A percentile compares a stretch with the other conserved stretches of the same genome.
Evolutionary conservation across 2,329 filamentous ascomycete species (phyloP).

Genomic region (Onygenales sp.): DNA sequence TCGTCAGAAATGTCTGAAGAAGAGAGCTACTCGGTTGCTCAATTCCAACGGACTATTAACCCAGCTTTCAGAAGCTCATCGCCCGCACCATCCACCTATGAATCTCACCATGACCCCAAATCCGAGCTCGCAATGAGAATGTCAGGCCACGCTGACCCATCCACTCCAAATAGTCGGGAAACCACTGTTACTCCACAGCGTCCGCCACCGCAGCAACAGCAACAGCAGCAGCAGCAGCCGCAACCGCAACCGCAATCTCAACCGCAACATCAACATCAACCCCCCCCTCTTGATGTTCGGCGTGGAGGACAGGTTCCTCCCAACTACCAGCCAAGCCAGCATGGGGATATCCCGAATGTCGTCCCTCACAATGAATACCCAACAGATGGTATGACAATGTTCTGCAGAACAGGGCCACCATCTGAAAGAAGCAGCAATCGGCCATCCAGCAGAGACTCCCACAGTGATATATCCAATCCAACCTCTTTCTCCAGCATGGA

Average conservation of each 20-base stretch:
- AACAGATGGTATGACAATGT: slow-evolving; percentile 93
- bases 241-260: slow-evolving; percentile 4
- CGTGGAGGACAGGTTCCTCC: slow-evolving; percentile 33
- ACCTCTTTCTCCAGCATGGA: slow-evolving; percentile 85
- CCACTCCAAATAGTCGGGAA: slow-evolving; percentile 42
- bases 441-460: slow-evolving; percentile 75
- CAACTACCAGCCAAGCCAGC: slow-evolving; percentile 49
- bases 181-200: slow-evolving; percentile 45
- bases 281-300: slow-evolving; percentile 15
- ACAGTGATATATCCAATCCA: slow-evolving; percentile 82
- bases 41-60: slow-evolving; percentile 92
- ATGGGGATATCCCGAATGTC: slow-evolving; percentile 47
- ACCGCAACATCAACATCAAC: not conserved
- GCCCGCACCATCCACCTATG: slow-evolving; percentile 84
- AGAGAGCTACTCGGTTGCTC: slow-evolving; percentile 87
- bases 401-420: slow-evolving; percentile 68
- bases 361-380: slow-evolving; percentile 92
- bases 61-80: slow-evolving; percentile 93
- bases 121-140: slow-evolving; percentile 62
- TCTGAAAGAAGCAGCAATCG: slow-evolving; percentile 64
- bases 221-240: slow-evolving; percentile 2
- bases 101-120: slow-evolving; percentile 83
- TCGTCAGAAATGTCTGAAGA: slow-evolving; percentile 78
- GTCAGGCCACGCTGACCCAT: slow-evolving; percentile 37
- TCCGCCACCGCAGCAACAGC: slow-evolving; percentile 9